Evolutionary conservation across 495 filamentous ascomycete species (phyloP).

Genomic region (Penicillium steckii): DNA sequence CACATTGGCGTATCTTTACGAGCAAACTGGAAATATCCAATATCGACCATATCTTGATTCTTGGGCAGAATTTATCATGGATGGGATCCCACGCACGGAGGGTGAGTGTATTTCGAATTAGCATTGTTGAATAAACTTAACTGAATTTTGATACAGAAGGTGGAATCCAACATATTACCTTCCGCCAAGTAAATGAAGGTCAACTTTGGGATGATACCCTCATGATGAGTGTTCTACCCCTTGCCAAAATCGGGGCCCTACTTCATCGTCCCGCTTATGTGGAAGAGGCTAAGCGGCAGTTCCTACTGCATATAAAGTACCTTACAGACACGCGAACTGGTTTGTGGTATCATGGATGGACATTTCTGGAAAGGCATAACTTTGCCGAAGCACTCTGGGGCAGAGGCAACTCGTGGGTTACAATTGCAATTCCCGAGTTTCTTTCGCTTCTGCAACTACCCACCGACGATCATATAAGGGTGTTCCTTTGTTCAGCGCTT

Average conservation of each 20-base stretch:
- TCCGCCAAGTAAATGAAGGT: constrained; percentile 1
- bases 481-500: constrained; percentile 50
- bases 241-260: constrained; percentile 63
- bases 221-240: constrained; percentile 68
- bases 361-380: constrained; percentile 41
- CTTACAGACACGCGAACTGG: constrained; percentile 57
- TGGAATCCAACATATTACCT: constrained; percentile 9
- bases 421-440: constrained; percentile 63
- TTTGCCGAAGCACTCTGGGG: constrained; percentile 62
- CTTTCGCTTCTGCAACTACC: constrained; percentile 54
- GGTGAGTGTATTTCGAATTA: not conserved
- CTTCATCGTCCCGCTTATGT: constrained; percentile 58
- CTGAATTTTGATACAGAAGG: not conserved
- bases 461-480: constrained; percentile 45
- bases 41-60: constrained; percentile 7
- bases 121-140: not conserved
- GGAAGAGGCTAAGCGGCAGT: constrained; percentile 62
- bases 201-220: constrained; percentile 33
- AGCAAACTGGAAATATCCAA: constrained; percentile 1
- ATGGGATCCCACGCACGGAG: constrained; percentile 6
- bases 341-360: constrained; percentile 52
- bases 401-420: constrained; percentile 57
- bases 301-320: constrained; percentile 62
- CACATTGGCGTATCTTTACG: constrained; percentile 7
- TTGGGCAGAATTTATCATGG: constrained; percentile 9